These are phyloP conservation scores for Trypanosoma boissoni DNA, from an alignment of 208 protist species.

Conservation along the genomic window DNA sequence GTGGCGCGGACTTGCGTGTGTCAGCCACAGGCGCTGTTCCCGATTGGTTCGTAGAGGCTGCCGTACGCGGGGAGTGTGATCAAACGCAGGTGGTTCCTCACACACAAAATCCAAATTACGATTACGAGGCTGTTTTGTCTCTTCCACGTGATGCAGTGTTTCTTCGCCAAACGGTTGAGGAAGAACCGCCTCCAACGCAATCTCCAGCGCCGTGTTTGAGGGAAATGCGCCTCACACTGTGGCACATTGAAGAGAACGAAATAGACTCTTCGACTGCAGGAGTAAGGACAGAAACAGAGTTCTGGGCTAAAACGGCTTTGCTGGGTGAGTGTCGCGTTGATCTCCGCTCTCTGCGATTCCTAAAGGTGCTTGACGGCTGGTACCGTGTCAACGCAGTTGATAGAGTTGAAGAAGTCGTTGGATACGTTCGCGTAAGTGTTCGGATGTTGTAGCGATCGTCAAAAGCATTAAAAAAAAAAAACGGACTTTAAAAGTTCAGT, in stretches of 20 bases:
- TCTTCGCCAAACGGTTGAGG: constrained; percentile 20
- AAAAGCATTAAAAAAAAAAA: too few species aligned
- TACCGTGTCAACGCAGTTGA: constrained; percentile 49
- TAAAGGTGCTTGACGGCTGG: constrained; percentile 65
- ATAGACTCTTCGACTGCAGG: background rate
- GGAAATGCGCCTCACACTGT: constrained; percentile 56
- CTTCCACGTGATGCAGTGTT: constrained; percentile 41
- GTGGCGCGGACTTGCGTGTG: constrained; percentile 26
- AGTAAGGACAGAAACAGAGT: constrained; percentile 39
- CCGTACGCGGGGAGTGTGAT: constrained; percentile 62
- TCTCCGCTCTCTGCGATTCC: constrained; percentile 70
- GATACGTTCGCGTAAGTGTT: constrained; percentile 64
- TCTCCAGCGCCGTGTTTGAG: constrained; percentile 28
- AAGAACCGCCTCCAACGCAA: background rate
- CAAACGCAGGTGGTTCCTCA: constrained; percentile 46
- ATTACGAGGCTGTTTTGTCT: constrained; percentile 66
- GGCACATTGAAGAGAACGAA: constrained; percentile 28
- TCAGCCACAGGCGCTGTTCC: constrained; percentile 29
- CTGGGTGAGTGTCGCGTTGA: constrained; percentile 73
- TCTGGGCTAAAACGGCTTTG: constrained; percentile 59
- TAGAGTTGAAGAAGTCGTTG: constrained; percentile 39
- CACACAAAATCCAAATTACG: constrained; percentile 55
- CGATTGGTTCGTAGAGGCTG: constrained; percentile 67
- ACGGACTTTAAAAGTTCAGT: too few species aligned
- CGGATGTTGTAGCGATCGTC: constrained; percentile 25